Evolutionary conservation across 768 basidiomycete genomes (phyloP).

Genomic region (Pulveroboletus sp.): DNA sequence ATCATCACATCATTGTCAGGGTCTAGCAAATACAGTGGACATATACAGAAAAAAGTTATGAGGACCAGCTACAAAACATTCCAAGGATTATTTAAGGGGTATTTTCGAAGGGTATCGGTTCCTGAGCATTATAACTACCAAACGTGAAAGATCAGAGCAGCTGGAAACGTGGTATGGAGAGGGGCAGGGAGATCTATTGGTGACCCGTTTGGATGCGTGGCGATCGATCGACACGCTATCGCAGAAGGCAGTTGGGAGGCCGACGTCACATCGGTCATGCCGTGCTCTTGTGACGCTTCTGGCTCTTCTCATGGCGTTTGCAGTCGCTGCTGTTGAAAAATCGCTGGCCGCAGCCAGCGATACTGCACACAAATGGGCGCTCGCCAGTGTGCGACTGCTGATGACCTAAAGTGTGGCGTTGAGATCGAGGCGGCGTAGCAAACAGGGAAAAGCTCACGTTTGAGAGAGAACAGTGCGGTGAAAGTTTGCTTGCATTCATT

Average conservation of each 20-base stretch:
- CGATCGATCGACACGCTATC: constrained; percentile 23
- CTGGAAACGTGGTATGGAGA: constrained; percentile 1
- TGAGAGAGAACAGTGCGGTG: constrained; percentile 32
- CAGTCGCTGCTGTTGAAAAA: constrained; percentile 34
- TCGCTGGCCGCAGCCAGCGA: constrained; percentile 26
- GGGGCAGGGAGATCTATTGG: constrained; percentile 8
- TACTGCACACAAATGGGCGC: constrained; percentile 22
- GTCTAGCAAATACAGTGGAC: constrained; percentile 15
- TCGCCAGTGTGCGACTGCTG: constrained; percentile 27
- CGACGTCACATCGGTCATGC: constrained; percentile 10
- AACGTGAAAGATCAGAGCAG: neutral
- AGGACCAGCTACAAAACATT: constrained; percentile 10
- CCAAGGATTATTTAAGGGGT: constrained; percentile 10
- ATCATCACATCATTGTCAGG: neutral
- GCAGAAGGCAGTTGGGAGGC: neutral
- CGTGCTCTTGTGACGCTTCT: constrained; percentile 27
- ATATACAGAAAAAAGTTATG: neutral
- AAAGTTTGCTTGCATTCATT: constrained; percentile 23
- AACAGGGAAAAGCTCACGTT: constrained; percentile 18
- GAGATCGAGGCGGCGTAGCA: neutral
- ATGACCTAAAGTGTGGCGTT: constrained; percentile 24
- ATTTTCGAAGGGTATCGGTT: constrained; percentile 22
- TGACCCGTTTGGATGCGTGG: constrained; percentile 1
- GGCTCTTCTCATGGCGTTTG: constrained; percentile 33
- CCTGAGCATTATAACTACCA: constrained; percentile 9